Conservation (phyloP, 2,329 filamentous ascomycete species). For the Simplicillium sp. region DNA sequence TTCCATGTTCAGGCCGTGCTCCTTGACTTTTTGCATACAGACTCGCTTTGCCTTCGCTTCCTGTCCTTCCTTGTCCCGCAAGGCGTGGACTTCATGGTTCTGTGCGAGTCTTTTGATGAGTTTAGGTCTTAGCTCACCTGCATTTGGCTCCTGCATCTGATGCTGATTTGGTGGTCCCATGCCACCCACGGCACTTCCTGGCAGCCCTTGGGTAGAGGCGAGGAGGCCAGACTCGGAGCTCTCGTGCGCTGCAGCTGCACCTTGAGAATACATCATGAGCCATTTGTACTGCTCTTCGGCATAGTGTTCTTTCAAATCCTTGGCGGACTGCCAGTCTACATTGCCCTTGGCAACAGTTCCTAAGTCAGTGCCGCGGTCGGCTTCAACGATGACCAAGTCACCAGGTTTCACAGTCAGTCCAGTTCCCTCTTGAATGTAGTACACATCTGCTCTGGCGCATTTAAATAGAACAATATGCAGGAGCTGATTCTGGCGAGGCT, state of each 20-base stretch:
- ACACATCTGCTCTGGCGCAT: slow-evolving; percentile 88
- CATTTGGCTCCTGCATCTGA: slow-evolving; percentile 60
- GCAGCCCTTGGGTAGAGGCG: slow-evolving; percentile 52
- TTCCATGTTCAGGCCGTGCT: slow-evolving; percentile 94
- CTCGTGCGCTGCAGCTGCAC: slow-evolving; percentile 53
- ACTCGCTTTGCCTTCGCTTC: slow-evolving; percentile 96
- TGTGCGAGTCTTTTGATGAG: slow-evolving; percentile 94
- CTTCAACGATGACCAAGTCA: slow-evolving; percentile 94
- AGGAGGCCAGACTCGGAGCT: slow-evolving; percentile 52
- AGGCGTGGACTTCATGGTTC: slow-evolving; percentile 76
- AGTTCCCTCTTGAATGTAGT: slow-evolving; percentile 93
- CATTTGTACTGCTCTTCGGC: slow-evolving; percentile 95
- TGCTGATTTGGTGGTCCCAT: slow-evolving; percentile 70
- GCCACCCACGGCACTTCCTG: slow-evolving; percentile 63
- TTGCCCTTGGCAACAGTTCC: slow-evolving; percentile 87
- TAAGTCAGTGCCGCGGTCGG: slow-evolving; percentile 89
- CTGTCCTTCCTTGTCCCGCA: slow-evolving; percentile 93
- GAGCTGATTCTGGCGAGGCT: slow-evolving; percentile 56
- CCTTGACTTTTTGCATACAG: slow-evolving; percentile 92
- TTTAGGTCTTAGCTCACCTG: slow-evolving; percentile 82
- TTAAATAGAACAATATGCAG: slow-evolving; percentile 95
- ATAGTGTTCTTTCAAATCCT: slow-evolving; percentile 82
- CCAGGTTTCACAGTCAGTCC: slow-evolving; percentile 83
- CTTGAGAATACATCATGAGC: slow-evolving; percentile 97
- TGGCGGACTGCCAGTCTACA: slow-evolving; percentile 78